Conservation (phyloP, 2,329 filamentous ascomycete species). For the Talaromyces sp. region DNA sequence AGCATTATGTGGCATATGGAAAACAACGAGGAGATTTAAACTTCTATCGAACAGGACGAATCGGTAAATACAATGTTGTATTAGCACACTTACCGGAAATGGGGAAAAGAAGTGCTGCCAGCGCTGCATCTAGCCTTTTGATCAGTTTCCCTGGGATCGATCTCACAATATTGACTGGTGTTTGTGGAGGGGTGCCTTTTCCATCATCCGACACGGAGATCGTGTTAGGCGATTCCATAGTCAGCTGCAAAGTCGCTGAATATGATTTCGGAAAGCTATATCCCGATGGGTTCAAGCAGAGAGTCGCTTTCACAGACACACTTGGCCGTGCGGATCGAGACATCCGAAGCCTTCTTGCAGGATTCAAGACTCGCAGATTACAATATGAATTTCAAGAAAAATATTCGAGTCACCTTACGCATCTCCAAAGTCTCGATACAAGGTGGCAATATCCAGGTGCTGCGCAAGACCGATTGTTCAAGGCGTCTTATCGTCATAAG, state of each 20-base stretch:
- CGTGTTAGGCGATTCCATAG: slow-evolving; percentile 21
- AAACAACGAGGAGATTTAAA: slow-evolving; percentile 2
- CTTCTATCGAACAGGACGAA: slow-evolving; percentile 14
- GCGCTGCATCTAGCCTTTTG: slow-evolving; percentile 2
- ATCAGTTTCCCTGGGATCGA: slow-evolving; percentile 15
- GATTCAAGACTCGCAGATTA: background rate
- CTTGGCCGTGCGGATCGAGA: background rate
- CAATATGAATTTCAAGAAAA: background rate
- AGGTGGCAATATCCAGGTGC: slow-evolving; percentile 6
- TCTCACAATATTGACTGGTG: slow-evolving; percentile 16
- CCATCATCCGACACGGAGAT: slow-evolving; percentile 8
- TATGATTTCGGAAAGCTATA: slow-evolving; percentile 18
- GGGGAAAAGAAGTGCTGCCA: slow-evolving; percentile 12
- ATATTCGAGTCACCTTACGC: background rate
- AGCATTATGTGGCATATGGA: background rate
- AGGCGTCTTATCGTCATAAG: slow-evolving; percentile 10
- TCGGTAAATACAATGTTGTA: slow-evolving; percentile 17
- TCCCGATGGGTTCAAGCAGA: background rate
- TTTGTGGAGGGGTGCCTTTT: slow-evolving; percentile 16
- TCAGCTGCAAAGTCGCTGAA: slow-evolving; percentile 18
- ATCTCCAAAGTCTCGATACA: background rate
- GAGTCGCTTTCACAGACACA: background rate
- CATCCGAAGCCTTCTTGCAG: background rate
- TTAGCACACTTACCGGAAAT: slow-evolving; percentile 15
- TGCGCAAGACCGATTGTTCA: background rate